Percentiles rank a stretch among this genome's conserved stretches.
Conservation (phyloP, 164 flowering plant genomes). For the Dillenia suffruticosa region DNA sequence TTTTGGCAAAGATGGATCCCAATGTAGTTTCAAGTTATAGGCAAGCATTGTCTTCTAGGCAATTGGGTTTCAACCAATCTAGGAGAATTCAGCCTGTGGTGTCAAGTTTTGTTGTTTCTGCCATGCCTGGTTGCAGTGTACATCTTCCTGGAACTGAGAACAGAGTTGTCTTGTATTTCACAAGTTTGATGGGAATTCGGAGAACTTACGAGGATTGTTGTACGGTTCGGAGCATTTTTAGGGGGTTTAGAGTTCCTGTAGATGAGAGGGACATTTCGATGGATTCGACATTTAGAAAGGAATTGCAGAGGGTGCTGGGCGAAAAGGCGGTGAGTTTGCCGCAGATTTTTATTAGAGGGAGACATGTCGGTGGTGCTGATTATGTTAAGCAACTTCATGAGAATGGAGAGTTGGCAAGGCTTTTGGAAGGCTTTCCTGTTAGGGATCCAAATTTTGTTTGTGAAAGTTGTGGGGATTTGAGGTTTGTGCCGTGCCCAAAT, state of each 20-base stretch:
- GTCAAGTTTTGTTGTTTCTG: conserved; percentile 20
- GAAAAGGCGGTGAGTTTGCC: conserved; percentile 58
- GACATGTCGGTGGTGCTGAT: conserved; percentile 74
- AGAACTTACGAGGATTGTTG: conserved; percentile 88
- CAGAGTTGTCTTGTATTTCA: conserved; percentile 66
- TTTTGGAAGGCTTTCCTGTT: conserved; percentile 57
- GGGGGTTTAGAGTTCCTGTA: conserved; percentile 64
- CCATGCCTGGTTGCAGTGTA: conserved; percentile 5
- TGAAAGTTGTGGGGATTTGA: conserved; percentile 74
- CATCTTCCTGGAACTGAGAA: conserved; percentile 34
- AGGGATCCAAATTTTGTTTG: conserved; percentile 41
- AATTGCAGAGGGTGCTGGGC: conserved; percentile 46
- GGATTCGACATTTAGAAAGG: conserved; percentile 68
- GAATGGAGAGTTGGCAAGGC: conserved; percentile 61
- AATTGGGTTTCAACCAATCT: conserved; percentile 19
- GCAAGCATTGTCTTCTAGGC: conserved; percentile 40
- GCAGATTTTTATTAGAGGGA: conserved; percentile 72
- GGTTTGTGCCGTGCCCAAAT: conserved; percentile 73
- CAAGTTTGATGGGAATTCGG: conserved; percentile 80
- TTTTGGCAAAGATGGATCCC: conserved; percentile 66
- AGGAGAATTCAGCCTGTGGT: conserved; percentile 11
- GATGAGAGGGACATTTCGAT: conserved; percentile 93
- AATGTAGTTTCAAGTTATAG: conserved; percentile 51
- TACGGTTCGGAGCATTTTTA: conserved; percentile 55
- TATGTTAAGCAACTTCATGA: conserved; percentile 71